phyloP scores from a whole-genome alignment of 257 asterid species.

The Jacaranda copaia region DNA sequence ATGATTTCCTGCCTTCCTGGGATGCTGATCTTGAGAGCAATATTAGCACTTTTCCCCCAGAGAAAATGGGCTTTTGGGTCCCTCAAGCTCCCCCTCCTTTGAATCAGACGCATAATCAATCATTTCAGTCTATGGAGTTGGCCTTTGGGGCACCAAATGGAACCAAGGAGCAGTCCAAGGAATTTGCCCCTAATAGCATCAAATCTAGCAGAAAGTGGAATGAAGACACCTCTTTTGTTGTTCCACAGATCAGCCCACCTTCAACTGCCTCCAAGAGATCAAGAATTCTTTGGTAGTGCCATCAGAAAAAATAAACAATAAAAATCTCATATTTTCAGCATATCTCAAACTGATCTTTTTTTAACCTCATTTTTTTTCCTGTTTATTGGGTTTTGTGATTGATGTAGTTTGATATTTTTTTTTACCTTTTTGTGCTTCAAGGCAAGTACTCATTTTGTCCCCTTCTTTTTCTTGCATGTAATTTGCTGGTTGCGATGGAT shows the following conservation, averaged over 20 bases:
- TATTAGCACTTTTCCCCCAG: slow-evolving; percentile 40
- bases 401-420: slow-evolving; percentile 21
- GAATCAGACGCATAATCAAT: slow-evolving; percentile 44
- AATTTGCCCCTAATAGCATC: slow-evolving; percentile 3
- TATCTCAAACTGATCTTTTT: slow-evolving; percentile 15
- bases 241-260: slow-evolving; percentile 70
- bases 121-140: slow-evolving; percentile 41
- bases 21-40: slow-evolving; percentile 46
- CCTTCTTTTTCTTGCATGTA: slow-evolving; percentile 3
- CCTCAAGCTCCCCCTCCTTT: slow-evolving; percentile 52
- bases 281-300: slow-evolving; percentile 48
- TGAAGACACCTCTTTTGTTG: slow-evolving; percentile 63
- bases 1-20: slow-evolving; percentile 55
- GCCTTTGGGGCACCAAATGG: slow-evolving; percentile 52
- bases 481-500: slow-evolving; percentile 27
- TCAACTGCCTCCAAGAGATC: slow-evolving; percentile 47
- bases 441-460: neutral
- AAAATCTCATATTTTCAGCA: neutral
- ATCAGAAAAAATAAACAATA: neutral
- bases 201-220: slow-evolving; percentile 57
- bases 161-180: slow-evolving; percentile 45
- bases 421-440: slow-evolving; percentile 14
- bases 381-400: slow-evolving; percentile 10
- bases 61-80: slow-evolving; percentile 59
- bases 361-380: neutral